phyloP scores from a whole-genome alignment of 31 red algal genomes.

The Bonnemaisonia californica region DNA sequence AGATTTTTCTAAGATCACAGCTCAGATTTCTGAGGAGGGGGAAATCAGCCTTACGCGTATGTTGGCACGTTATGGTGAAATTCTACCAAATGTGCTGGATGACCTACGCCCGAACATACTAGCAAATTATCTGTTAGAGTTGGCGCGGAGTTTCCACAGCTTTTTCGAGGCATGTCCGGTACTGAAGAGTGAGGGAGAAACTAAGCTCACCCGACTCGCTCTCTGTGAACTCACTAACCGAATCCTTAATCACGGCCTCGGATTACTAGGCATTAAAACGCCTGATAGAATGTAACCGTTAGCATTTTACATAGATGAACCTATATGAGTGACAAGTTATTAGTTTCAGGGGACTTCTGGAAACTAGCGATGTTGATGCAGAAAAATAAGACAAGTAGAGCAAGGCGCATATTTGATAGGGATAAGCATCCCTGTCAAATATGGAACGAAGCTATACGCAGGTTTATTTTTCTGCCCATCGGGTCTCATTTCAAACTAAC shows the following conservation, averaged over 20 bases:
- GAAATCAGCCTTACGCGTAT: constrained; percentile 75
- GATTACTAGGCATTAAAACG: constrained; percentile 88
- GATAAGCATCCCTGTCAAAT: too few relatives aligned
- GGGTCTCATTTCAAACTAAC: too few relatives aligned
- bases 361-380: too few relatives aligned
- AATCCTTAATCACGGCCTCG: constrained; percentile 67
- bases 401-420: too few relatives aligned
- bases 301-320: too few relatives aligned
- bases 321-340: too few relatives aligned
- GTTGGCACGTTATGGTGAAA: constrained; percentile 70
- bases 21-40: constrained; percentile 62
- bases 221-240: constrained; percentile 84
- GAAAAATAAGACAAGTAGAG: too few relatives aligned
- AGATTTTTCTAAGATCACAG: too few relatives aligned
- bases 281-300: constrained; percentile 76
- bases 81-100: constrained; percentile 79
- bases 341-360: too few relatives aligned
- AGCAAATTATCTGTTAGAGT: constrained; percentile 91
- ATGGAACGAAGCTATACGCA: too few relatives aligned
- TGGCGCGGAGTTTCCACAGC: constrained; percentile 85
- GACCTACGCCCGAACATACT: constrained; percentile 87
- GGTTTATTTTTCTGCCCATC: too few relatives aligned
- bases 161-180: constrained; percentile 98
- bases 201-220: constrained; percentile 78
- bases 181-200: constrained; percentile 57